Base-by-base conservation (phyloP, 2,329 filamentous ascomycete genomes). In the Talaromyces rugulosus region DNA sequence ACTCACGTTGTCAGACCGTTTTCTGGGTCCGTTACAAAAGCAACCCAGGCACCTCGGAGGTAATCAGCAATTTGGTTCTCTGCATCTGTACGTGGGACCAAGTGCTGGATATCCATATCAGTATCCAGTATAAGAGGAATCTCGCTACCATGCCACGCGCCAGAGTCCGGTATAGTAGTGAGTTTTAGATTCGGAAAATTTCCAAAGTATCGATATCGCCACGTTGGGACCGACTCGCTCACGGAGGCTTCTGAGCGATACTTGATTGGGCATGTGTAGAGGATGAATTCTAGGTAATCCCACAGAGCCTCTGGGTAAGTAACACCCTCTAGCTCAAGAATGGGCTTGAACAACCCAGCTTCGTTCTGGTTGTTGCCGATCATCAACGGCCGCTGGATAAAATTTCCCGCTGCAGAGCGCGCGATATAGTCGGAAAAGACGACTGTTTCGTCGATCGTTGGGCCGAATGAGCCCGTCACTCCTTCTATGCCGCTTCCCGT, bases 71-170 rank as follows among this genome's bases (percentile, higher is more conserved):
- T 57, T 7, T 27, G 5, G 14, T 4, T 23, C 44, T 61, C 53
- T 6, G 33, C 31, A 34, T 23, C 2, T 4, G 59, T 61, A n/a
- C 59, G 18, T 9, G 14, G 16, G 9, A 53, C 44, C 18, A 57
- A 8, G 31, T 28, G 44, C n/a, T 53, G 42, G 18, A 61, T 14
- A 44, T 31, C 40, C 30, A 36, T 40, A 56, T 61, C 54, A 12
- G 54, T 61, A 28, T 61, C 40, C 6, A 42, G 31, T 31, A 30
- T 34, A 30, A 57, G 16, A 18, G 47, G 50, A 33, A 57, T 27
- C 36, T 61, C 59, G 31, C 54, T 61, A 3, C 59, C 59, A 33
- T 61, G 59, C 59, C 59, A 61, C 8, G 59, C 54, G 14, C 59
- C 59, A 11, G 59, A 61, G 51, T 57, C 44, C 18, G 59, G 54